These are phyloP conservation scores for Eutrema heterophyllum DNA, from an alignment of 345 rosid genomes.

Conservation along the genomic window DNA sequence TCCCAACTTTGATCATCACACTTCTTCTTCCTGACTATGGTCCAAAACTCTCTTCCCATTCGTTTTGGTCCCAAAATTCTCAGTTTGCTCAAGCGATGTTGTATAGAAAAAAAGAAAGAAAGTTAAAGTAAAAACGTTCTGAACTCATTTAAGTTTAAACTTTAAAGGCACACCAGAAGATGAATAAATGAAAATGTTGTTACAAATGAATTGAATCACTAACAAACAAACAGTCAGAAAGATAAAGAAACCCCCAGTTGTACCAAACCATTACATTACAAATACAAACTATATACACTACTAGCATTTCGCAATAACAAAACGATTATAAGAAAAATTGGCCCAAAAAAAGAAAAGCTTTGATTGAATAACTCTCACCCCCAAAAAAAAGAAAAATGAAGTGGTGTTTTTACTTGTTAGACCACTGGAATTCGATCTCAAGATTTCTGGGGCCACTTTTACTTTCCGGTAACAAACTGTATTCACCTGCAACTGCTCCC, in stretches of 20 bases:
- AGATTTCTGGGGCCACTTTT: conserved; percentile 89
- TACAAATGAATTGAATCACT: conserved; percentile 33
- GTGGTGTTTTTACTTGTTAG: conserved; percentile 53
- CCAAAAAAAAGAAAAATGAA: background rate
- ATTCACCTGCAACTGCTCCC: conserved; percentile 93
- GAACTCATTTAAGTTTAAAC: too few species aligned
- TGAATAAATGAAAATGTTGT: conserved; percentile 2
- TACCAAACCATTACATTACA: conserved; percentile 18
- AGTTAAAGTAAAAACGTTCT: too few species aligned
- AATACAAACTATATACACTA: conserved; percentile 30
- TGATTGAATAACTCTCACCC: conserved; percentile 5
- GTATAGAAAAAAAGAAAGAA: too few species aligned
- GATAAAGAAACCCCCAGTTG: background rate
- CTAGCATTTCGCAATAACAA: background rate
- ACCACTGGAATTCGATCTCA: conserved; percentile 98
- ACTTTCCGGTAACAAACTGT: conserved; percentile 84
- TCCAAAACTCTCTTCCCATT: too few species aligned
- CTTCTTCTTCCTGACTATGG: too few species aligned
- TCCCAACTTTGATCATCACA: too few species aligned
- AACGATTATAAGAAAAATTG: background rate
- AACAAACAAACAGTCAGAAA: conserved; percentile 4
- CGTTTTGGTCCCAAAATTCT: too few species aligned
- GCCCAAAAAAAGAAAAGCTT: background rate
- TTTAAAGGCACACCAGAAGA: background rate
- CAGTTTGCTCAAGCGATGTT: too few species aligned